Percentiles rank a stretch among this genome's conserved stretches.
Evolutionary conservation across 1,139 yeast genomes (phyloP).

Genomic region (Blastobotrys serpentis): DNA sequence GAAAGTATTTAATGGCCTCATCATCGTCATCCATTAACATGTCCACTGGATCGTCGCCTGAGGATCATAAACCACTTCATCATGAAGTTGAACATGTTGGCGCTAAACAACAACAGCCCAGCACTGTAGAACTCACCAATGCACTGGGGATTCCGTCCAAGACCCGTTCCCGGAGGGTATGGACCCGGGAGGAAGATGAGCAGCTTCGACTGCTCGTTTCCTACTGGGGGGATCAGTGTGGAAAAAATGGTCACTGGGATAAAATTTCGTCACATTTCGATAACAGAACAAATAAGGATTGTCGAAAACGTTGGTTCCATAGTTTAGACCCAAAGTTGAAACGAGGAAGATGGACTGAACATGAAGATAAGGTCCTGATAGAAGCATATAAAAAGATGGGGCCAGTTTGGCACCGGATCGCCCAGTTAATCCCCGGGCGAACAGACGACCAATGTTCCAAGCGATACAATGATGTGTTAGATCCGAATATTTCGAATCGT

Average conservation of each 20-base stretch:
- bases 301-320: conserved; percentile 86
- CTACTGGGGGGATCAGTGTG: conserved; percentile 85
- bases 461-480: conserved; percentile 82
- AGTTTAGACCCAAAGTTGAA: conserved; percentile 78
- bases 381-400: conserved; percentile 69
- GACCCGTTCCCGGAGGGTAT: conserved; percentile 48
- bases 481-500: conserved; percentile 76
- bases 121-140: conserved; percentile 10
- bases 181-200: conserved; percentile 82
- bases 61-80: conserved; percentile 4
- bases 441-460: conserved; percentile 96
- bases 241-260: conserved; percentile 71
- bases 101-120: conserved; percentile 6
- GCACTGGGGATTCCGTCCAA: conserved; percentile 14
- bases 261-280: conserved; percentile 62
- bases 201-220: conserved; percentile 67
- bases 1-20: not conserved
- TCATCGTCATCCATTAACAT: conserved; percentile 2
- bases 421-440: conserved; percentile 72
- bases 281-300: conserved; percentile 83
- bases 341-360: conserved; percentile 87
- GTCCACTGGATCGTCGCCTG: conserved; percentile 7
- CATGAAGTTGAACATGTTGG: not conserved
- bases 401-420: conserved; percentile 82
- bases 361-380: conserved; percentile 68